Conservation (phyloP, 208 protist species). For the Novymonas esmeraldas region DNA sequence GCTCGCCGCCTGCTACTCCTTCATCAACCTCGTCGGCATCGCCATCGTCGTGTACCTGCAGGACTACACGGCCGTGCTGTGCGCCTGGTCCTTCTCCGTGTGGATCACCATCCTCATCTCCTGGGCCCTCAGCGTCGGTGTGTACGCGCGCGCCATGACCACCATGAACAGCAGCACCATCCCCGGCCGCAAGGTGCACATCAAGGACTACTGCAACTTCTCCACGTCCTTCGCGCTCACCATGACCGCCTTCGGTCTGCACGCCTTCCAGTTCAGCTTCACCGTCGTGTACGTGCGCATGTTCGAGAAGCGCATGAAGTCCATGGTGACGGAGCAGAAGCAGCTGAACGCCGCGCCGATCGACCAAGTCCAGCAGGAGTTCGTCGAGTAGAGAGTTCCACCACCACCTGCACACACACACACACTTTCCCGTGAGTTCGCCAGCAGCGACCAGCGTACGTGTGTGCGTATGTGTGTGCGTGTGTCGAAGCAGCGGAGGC, state of each 20-base stretch:
- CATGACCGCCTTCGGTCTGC: conserved; percentile 26
- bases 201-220: conserved; percentile 33
- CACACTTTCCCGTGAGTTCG: too few relatives aligned
- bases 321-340: conserved; percentile 34
- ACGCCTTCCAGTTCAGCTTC: conserved; percentile 31
- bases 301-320: conserved; percentile 25
- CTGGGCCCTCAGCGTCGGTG: conserved; percentile 29
- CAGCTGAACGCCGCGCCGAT: conserved; percentile 6
- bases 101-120: conserved; percentile 35
- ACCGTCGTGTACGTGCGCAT: conserved; percentile 23
- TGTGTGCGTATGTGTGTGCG: too few relatives aligned
- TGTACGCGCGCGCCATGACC: conserved; percentile 19
- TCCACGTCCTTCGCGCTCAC: conserved; percentile 23
- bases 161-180: conserved; percentile 25
- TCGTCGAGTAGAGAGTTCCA: conserved; percentile 5
- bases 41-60: conserved; percentile 19
- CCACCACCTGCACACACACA: too few relatives aligned
- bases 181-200: conserved; percentile 9
- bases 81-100: conserved; percentile 34
- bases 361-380: not conserved
- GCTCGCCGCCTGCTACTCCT: conserved; percentile 25
- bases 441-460: too few relatives aligned
- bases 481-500: too few relatives aligned
- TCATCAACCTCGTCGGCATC: conserved; percentile 26
- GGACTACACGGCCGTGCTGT: conserved; percentile 29